Base-by-base conservation (phyloP, 352 stramenopile genomes). In the Phytophthora ohioensis region DNA sequence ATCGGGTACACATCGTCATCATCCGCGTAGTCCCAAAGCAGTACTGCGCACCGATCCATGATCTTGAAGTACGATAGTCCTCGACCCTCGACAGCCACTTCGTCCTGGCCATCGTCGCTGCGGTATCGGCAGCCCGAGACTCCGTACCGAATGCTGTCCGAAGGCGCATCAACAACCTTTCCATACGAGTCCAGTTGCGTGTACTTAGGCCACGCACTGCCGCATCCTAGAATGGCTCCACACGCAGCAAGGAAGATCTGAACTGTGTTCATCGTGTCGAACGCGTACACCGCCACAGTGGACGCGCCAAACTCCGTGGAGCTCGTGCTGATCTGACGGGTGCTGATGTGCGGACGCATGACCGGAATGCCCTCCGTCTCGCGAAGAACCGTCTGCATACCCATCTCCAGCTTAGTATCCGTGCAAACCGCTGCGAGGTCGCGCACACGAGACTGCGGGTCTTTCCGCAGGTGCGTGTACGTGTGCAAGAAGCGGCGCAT, bases 211-310 rank as follows among this genome's bases (percentile, higher is more conserved):
- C 67, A 77, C 17, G 58, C 67, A 12, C 61, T 76, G 32, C 64
- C 62, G 42, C 67, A 73, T 30, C 69, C 60, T 17, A 76, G 43
- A 45, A 81, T 79, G 51, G 67, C 74, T 0, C 51, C 60, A 21
- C 66, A 77, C 12, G 74, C 71, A 34, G 63, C 58, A 48, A 74
- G 51, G 71, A 81, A 81, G 45, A 81, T 74, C 71, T 76, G 61
- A 27, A 68, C 71, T n/a, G 70, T 75, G 67, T 81, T 77, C 62
- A 71, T 66, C 34, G 74, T 79, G 46, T 81, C 70, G 51, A 81
- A 77, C 13, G 74, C 70, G 56, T 79, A 79, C 42, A 80, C 73
- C 3, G 68, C 58, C 13, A 75, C 51, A 35, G 73, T 77, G 0
- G 69, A 77, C 12, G 69, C 58, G 10, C 74, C 74, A 57, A 79